Conservation (phyloP, 768 basidiomycete genomes). For the Naganishia friedmannii region DNA sequence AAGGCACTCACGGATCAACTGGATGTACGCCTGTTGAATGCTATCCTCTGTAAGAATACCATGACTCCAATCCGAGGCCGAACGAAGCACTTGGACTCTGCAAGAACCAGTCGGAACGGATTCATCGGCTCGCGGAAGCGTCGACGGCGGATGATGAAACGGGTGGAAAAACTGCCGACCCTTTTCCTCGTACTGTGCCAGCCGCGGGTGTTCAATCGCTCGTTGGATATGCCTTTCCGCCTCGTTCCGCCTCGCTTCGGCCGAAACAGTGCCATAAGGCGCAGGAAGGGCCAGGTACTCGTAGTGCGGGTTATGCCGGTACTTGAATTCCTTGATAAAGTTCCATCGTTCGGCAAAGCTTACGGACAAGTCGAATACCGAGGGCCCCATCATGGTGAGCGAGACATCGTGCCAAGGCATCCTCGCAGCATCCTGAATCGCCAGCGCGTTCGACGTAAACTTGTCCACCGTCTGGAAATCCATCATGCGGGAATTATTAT, state of each 20-base stretch:
- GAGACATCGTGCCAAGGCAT: conserved; percentile 96
- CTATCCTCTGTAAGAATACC: conserved; percentile 84
- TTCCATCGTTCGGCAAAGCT: conserved; percentile 60
- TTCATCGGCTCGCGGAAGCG: conserved; percentile 44
- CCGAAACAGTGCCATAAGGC: conserved; percentile 45
- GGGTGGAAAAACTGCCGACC: conserved; percentile 50
- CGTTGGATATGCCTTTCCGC: conserved; percentile 39
- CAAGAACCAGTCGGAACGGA: conserved; percentile 55
- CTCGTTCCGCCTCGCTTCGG: conserved; percentile 36
- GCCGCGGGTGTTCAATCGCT: conserved; percentile 47
- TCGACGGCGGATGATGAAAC: conserved; percentile 50
- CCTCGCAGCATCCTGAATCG: conserved; percentile 48
- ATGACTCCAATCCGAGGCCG: conserved; percentile 89
- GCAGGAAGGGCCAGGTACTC: conserved; percentile 51
- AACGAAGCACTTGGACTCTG: conserved; percentile 76
- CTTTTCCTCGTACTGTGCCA: conserved; percentile 47
- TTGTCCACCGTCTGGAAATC: conserved; percentile 65
- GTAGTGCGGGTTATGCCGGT: conserved; percentile 51
- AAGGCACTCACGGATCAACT: not conserved
- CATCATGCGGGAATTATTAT: conserved; percentile 64
- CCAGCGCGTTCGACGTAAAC: conserved; percentile 47
- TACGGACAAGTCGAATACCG: conserved; percentile 84
- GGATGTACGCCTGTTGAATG: conserved; percentile 61
- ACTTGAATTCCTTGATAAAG: conserved; percentile 69
- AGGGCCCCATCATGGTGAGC: conserved; percentile 59